Evolutionary conservation across 2,329 filamentous ascomycete genomes (phyloP).

Genomic region (Exophiala sp.): DNA sequence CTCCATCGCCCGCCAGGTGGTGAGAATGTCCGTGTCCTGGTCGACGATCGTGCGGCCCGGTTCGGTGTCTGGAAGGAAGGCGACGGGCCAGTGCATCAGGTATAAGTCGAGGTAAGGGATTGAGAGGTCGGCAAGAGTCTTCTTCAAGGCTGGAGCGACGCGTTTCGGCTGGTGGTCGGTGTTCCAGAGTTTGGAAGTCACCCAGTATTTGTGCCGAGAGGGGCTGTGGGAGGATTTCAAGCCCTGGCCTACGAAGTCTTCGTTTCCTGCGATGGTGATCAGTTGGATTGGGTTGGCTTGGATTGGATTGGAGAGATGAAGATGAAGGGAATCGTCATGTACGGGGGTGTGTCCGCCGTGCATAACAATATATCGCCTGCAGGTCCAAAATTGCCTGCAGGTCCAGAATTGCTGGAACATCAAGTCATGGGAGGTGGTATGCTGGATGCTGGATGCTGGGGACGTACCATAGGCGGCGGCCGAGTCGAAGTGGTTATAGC

Average conservation of each 20-base stretch:
- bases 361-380: no score
- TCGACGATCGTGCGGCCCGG: constrained; percentile 30
- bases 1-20: constrained; percentile 60
- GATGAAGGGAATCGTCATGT: no score
- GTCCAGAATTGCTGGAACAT: no score
- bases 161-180: constrained; percentile 59
- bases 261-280: constrained; percentile 49
- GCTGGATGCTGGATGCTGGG: no score
- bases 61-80: constrained; percentile 31
- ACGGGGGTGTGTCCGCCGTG: no score
- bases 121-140: constrained; percentile 37
- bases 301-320: not conserved
- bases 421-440: no score
- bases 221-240: constrained; percentile 57
- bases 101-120: constrained; percentile 42
- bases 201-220: constrained; percentile 56
- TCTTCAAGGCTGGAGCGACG: constrained; percentile 50
- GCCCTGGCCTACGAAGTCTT: constrained; percentile 59
- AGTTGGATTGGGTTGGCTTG: not conserved
- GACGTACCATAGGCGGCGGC: constrained; percentile 35
- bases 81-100: constrained; percentile 42
- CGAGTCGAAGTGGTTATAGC: constrained; percentile 38
- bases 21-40: constrained; percentile 28
- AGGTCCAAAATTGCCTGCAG: no score
- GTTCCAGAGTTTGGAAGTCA: constrained; percentile 80